Evolutionary conservation across 163 green algal genomes (phyloP), one percentile per base, ranked within the genome.

Genomic region (Coccomyxa subellipsoidea): DNA sequence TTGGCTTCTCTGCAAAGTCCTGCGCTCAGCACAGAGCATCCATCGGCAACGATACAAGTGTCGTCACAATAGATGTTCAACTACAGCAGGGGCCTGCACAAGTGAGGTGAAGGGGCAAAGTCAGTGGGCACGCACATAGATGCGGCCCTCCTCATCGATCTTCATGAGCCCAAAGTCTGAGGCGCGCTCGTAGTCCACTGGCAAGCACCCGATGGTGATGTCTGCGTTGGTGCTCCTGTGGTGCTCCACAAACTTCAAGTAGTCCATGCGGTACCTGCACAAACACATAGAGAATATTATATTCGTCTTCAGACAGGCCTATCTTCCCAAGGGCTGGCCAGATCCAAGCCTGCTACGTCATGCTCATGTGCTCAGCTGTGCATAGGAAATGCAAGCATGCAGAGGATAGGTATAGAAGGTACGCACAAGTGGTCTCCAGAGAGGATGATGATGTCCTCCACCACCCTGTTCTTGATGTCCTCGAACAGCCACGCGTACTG

Each of bases 81-180:
- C 12, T 66, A 18, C 47, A 66, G 12, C 47, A 29, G 47, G 47
- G 66, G 66, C 27, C 29, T 73, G 66, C n/a, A 34, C 66, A 4
- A 34, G n/a, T n/a, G n/a, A n/a, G n/a, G n/a, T n/a, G n/a, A n/a
- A n/a, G n/a, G n/a, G 1, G 66, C 27, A 32, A 73, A 8, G 27
- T 73, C 12, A 29, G 66, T 23, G 32, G 27, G 66, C 66, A 34
- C 70, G 21, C 70, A 77, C 70, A 77, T 38, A 77, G 81, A 99
- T 97, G 12, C 88, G 82, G 32, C 96, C 95, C 15, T 87, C 82
- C 36, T 88, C 87, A 80, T 97, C 90, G 78, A 98, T 97, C 89
- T 99, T 99, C 96, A 99, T 98, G 31, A 99, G 91, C 3, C 97
- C 97, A 92, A 99, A 99, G 83, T 98, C 96, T 53, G 92, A 95